Conservation (phyloP, 2,329 filamentous ascomycete genomes). For the Venturia nashicola region DNA sequence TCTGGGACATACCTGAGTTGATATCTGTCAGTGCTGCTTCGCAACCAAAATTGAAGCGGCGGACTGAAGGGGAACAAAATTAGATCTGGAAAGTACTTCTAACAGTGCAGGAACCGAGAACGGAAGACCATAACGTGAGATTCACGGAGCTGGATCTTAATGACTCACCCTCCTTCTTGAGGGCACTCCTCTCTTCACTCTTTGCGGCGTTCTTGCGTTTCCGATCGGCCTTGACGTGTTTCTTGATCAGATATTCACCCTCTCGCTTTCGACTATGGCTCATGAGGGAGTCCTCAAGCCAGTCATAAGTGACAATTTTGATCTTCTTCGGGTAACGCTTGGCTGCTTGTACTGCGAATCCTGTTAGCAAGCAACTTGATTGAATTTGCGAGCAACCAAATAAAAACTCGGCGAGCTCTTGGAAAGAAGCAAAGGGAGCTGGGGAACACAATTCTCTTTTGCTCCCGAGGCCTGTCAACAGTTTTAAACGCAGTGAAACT, state of each 20-base stretch:
- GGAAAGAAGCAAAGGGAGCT: too few relatives aligned
- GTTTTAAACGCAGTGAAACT: conserved; percentile 13
- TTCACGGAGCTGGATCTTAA: neutral
- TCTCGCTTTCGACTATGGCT: conserved; percentile 20
- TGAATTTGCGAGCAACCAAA: too few relatives aligned
- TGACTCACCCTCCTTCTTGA: conserved; percentile 17
- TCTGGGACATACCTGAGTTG: conserved; percentile 25
- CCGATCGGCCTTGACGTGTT: conserved; percentile 13
- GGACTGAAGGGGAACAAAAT: conserved; percentile 14
- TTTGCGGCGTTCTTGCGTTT: conserved; percentile 21
- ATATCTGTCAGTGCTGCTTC: conserved; percentile 19
- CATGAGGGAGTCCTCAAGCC: conserved; percentile 37
- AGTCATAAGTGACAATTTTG: conserved; percentile 29
- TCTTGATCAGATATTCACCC: conserved; percentile 21
- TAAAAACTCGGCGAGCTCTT: too few relatives aligned
- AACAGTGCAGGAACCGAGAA: too few relatives aligned
- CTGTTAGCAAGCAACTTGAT: neutral
- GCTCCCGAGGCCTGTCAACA: too few relatives aligned
- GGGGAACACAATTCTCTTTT: too few relatives aligned
- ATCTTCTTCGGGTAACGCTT: conserved; percentile 10
- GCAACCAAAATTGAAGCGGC: conserved; percentile 21
- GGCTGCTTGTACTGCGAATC: neutral
- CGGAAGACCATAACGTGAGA: too few relatives aligned
- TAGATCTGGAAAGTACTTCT: neutral
- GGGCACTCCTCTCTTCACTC: conserved; percentile 14